Evolutionary conservation across 331 rosid genomes (phyloP), one percentile per base, ranked within the genome.

Genomic region (Ulmus americana): DNA sequence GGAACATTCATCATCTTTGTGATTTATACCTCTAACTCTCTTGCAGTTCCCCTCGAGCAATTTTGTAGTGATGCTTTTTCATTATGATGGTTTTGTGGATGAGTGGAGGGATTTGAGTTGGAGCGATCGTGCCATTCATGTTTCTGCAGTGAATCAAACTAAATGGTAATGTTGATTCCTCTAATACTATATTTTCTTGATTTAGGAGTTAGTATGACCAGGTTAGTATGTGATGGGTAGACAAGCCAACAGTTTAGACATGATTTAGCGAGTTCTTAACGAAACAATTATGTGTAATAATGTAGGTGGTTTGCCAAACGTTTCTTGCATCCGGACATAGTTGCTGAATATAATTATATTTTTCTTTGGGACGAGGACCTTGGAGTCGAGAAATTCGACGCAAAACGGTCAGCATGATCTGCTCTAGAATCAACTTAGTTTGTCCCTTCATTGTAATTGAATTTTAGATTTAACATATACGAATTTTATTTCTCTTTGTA

Each of bases 361-460:
- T 79, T 76, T 79, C 82, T 79, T 16, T 67, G 84, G 89, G 85
- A 81, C 13, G 85, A 81, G 67, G 85, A 81, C 70, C 79, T 81
- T 38, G 85, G 80, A 41, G 82, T 81, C 6, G 85, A 81, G 55
- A 66, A 73, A 62, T 81, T 81, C 52, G 55, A 82, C 68, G 76
- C 84, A 11, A 70, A 73, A 20, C 60, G 80, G 87, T 82, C 59
- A 58, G 72, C 55, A 43, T 44, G 13, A 55, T 5, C 13, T 45
- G 40, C 10, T 8, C 11, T 61, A 20, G 57, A 52, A 1, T 3
- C 10, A 41, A 38, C 20, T 35, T 22, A 10, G 40, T 14, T 38
- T 68, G 57, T 42, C 42, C 10, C 8, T 50, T 50, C 12, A 5
- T 39, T 50, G 50, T 39, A 38, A 14, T 41, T 39, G 12, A 15